Percentiles rank a stretch among this genome's conserved stretches.
These are phyloP conservation scores for Alternaria viburni DNA, from an alignment of 2,329 filamentous ascomycete genomes.

Conservation along the genomic window DNA sequence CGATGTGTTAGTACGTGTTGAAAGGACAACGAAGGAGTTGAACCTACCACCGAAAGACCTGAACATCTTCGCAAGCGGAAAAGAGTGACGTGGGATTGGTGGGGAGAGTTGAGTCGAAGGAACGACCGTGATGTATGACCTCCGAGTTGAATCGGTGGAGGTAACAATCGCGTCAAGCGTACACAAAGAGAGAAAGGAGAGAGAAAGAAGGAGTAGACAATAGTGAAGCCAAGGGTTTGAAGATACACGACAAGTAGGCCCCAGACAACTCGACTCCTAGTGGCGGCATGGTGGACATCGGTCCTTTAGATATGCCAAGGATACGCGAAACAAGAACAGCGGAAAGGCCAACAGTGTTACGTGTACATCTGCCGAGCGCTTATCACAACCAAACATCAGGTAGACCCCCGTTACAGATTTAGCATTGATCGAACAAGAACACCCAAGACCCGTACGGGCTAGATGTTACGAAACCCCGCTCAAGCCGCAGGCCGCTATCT, in stretches of 20 bases:
- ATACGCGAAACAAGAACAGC: constrained; percentile 11
- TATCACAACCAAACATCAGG: background rate
- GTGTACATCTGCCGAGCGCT: constrained; percentile 11
- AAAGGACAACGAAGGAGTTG: background rate
- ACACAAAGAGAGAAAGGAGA: background rate
- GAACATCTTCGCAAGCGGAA: constrained; percentile 17
- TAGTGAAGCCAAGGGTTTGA: background rate
- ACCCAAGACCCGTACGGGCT: background rate
- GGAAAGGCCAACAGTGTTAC: constrained; percentile 7
- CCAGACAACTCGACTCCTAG: background rate
- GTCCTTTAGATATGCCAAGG: constrained; percentile 11
- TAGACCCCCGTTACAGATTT: background rate
- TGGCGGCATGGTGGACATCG: background rate
- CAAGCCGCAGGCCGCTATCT: background rate
- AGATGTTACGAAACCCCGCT: constrained; percentile 2
- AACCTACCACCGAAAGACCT: constrained; percentile 31
- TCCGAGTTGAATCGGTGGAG: constrained; percentile 21
- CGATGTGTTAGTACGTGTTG: constrained; percentile 4
- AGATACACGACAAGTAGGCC: background rate
- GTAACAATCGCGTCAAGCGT: constrained; percentile 2
- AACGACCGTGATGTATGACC: background rate
- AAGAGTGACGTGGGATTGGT: background rate
- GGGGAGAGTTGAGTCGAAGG: constrained; percentile 1
- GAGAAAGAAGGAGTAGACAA: background rate
- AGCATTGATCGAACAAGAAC: background rate